Evolutionary conservation across 768 basidiomycete species (phyloP), one percentile per base, ranked within the genome.

Genomic region (Boletus sp.): DNA sequence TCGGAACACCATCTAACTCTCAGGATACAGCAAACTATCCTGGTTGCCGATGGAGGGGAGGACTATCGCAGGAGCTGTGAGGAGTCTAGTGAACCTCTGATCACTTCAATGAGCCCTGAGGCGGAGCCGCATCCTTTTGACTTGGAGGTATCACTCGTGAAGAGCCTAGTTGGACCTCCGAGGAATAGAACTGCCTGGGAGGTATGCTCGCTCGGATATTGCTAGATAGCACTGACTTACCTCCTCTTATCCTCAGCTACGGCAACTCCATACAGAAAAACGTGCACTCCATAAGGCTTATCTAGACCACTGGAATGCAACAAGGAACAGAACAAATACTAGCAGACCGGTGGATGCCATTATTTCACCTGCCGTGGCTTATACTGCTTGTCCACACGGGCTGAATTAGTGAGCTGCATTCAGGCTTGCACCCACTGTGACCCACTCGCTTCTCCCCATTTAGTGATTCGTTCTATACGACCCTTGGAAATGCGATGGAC

Each of bases 271-370:
- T 57, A 70, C 70, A 54, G 67, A 74, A 63, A 75, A 78, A 57
- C 65, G 73, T 17, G 61, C 64, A 7, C 68, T 78, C 40, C 74
- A 78, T 56, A 78, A 79, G 61, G 71, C 73, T 30, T 75, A 80
- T 57, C 71, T 83, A 32, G 78, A 79, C 58, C 72, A 78, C 42
- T 82, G 80, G 81, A 73, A 80, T 37, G 72, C 71, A 10, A 82
- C 82, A 2, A 70, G 47, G n/a, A 55, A 37, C 4, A 53, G 53
- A 33, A 83, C 83, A 15, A 72, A 71, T 7, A 84, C 80, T 0
- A 79, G 78, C 10, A 67, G 82, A 33, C 80, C 82, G 0, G 74
- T 83, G 5, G 83, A 84, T 59, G 80, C 77, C 3, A 76, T 84
- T 64, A 78, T 84, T 52, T 73, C 72, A 9, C 78, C 83, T 15